A percentile compares a stretch with the other conserved stretches of the same genome.
These are phyloP conservation scores for Jasminum sambac DNA, from an alignment of 257 asterid genomes.

Conservation along the genomic window DNA sequence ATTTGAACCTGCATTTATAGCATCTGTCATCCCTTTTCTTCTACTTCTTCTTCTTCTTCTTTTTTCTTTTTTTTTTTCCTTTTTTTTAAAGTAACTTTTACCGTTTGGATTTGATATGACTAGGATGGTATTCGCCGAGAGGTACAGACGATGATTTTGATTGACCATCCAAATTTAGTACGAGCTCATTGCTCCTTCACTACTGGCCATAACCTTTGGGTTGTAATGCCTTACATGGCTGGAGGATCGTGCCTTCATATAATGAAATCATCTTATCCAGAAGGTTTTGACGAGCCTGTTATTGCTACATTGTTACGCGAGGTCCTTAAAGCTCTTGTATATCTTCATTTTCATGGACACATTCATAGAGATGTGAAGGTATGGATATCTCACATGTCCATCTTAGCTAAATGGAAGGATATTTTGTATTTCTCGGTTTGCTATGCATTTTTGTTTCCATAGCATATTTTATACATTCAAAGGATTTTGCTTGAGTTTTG, in stretches of 20 bases:
- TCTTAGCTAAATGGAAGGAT: conserved; percentile 2
- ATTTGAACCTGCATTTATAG: neutral
- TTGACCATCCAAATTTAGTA: conserved; percentile 84
- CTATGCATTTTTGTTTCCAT: conserved; percentile 2
- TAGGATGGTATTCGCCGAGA: conserved; percentile 98
- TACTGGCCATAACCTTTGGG: conserved; percentile 85
- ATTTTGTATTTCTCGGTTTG: neutral
- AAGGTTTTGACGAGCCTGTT: conserved; percentile 98
- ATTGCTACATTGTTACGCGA: conserved; percentile 83
- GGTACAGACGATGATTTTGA: conserved; percentile 88
- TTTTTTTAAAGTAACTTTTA: conserved; percentile 7
- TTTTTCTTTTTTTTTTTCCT: conserved; percentile 3
- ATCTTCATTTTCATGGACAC: conserved; percentile 94
- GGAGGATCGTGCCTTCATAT: conserved; percentile 99
- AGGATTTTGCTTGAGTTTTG: conserved; percentile 10
- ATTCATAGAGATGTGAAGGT: conserved; percentile 99
- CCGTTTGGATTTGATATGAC: conserved; percentile 30
- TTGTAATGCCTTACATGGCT: conserved; percentile 97
- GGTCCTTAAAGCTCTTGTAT: conserved; percentile 96
- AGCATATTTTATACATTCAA: conserved; percentile 7
- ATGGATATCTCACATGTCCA: conserved; percentile 22
- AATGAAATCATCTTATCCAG: conserved; percentile 83
- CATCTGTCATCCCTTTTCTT: neutral
- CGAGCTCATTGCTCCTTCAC: conserved; percentile 96
- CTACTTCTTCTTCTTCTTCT: too few species aligned